Base-by-base conservation (phyloP, 495 filamentous ascomycete species). In the Podospora conica region DNA sequence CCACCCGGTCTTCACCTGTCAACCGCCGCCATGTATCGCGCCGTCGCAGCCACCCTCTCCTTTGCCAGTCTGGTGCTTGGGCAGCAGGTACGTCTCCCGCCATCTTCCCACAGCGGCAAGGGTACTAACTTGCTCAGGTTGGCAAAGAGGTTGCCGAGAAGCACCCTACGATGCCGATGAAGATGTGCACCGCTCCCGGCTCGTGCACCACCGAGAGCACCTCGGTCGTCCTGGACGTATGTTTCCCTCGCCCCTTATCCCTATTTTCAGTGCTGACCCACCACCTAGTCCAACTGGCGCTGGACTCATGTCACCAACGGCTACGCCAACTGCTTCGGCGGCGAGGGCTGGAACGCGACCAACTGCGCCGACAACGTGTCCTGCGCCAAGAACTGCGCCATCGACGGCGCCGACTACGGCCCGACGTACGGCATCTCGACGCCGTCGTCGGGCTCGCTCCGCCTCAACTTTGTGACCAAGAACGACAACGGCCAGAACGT, bases 281-380 rank as follows among this genome's bases (percentile, higher is more conserved):
- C 23, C 25, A 55, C 18, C 15, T n/a, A 73, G 71, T 22, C 86
- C 66, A 90, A 90, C 77, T 90, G 87, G 87, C 83, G 87, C 31
- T 90, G 87, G 87, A 75, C 86, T 23, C 87, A 90, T 75, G 72
- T 72, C 21, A 81, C 76, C 11, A 71, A 69, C 40, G 77, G 81
- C 65, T 85, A 75, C 69, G 85, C 82, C 69, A 89, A 89, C 76
- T 90, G 87, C 84, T 90, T 88, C 73, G 82, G 74, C 53, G 87
- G 85, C 65, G 84, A 82, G 70, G 71, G 67, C 5, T 90, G 86
- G 86, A 81, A 88, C 71, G 68, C 79, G 10, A 72, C 79, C 22
- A 68, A 82, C 61, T 90, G 87, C 76, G 74, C 83, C 1, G 77
- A 83, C 69, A 77, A 83, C 68, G 73, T 68, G 33, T 77, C 81